These are phyloP conservation scores for Solanum etuberosum DNA, from an alignment of 257 asterid species.

Conservation along the genomic window DNA sequence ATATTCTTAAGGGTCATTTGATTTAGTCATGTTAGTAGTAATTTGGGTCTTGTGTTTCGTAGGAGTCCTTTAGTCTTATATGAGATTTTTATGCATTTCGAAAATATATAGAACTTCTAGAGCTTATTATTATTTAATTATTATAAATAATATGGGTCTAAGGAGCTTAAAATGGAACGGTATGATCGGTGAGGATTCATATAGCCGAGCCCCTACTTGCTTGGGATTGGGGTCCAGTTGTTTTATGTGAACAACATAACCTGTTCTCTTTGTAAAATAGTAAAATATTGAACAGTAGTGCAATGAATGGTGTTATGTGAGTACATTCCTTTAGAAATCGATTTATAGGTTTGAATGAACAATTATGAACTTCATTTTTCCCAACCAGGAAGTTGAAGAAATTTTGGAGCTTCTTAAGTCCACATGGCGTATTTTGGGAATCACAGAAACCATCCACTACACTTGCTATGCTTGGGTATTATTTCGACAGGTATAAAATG, in stretches of 20 bases:
- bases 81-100: background rate
- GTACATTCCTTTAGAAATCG: background rate
- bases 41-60: background rate
- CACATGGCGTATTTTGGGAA: conserved; percentile 89
- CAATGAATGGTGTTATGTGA: background rate
- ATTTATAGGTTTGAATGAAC: background rate
- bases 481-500: conserved; percentile 72
- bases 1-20: background rate
- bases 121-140: background rate
- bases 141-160: background rate
- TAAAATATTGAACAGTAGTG: background rate
- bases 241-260: background rate
- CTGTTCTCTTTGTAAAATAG: background rate
- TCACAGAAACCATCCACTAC: conserved; percentile 86
- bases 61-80: background rate
- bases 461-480: conserved; percentile 93
- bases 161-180: background rate
- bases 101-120: background rate
- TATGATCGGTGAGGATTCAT: background rate
- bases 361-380: conserved; percentile 1
- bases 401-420: conserved; percentile 95
- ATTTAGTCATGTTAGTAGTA: background rate
- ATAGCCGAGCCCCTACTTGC: background rate
- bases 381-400: conserved; percentile 91
- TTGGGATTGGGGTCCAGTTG: background rate